Percentiles rank a stretch among this genome's conserved stretches.
Evolutionary conservation across 139 green algal genomes (phyloP).

Genomic region (Coccomyxa sp.): DNA sequence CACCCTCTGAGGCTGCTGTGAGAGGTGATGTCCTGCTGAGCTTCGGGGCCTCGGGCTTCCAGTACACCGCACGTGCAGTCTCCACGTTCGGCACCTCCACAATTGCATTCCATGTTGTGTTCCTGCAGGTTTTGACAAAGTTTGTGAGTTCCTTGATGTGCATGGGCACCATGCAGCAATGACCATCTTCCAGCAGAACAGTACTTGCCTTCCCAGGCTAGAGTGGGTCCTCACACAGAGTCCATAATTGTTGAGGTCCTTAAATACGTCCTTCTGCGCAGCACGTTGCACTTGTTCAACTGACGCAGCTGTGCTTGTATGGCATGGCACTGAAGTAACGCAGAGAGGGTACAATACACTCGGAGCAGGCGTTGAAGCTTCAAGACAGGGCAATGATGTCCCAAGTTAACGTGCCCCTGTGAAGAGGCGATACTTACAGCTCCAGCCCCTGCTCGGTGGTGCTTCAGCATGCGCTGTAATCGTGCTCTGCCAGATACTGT

Average conservation of each 20-base stretch:
- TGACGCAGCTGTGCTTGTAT: too few species aligned
- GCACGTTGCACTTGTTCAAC: background rate
- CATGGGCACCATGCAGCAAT: too few species aligned
- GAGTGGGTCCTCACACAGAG: conserved; percentile 20
- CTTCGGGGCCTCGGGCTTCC: background rate
- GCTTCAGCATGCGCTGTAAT: conserved; percentile 31
- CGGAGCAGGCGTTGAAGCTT: too few species aligned
- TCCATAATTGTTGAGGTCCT: conserved; percentile 50
- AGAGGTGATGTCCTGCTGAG: background rate
- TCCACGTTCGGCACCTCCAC: conserved; percentile 33
- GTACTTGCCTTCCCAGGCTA: background rate
- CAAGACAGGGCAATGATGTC: too few species aligned
- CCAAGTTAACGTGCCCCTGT: too few species aligned
- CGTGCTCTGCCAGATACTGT: conserved; percentile 43
- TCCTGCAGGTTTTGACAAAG: conserved; percentile 5
- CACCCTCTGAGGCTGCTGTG: too few species aligned
- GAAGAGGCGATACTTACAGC: background rate
- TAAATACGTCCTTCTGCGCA: conserved; percentile 25
- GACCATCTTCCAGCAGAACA: too few species aligned
- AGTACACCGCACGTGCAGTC: background rate
- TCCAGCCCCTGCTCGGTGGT: conserved; percentile 6
- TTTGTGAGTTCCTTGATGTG: too few species aligned
- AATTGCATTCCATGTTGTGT: conserved; percentile 24
- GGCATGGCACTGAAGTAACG: too few species aligned
- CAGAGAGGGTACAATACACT: too few species aligned